phyloP scores from a whole-genome alignment of 2,329 filamentous ascomycete genomes.

The Trichophyton simii region DNA sequence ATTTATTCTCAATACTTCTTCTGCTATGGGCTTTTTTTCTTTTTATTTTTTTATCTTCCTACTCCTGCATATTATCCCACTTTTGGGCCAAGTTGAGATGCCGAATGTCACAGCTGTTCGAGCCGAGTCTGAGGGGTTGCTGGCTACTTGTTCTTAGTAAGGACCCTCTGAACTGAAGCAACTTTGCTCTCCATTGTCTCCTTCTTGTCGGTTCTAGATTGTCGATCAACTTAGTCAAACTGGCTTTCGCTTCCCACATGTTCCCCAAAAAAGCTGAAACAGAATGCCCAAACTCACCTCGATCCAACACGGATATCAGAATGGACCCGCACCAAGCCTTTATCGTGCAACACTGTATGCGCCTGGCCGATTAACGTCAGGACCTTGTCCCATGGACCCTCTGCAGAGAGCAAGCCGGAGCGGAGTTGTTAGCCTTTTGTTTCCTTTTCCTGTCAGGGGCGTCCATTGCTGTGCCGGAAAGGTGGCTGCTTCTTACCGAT shows the following conservation, averaged over 20 bases:
- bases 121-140: background rate
- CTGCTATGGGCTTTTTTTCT: too few species aligned
- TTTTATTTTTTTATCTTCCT: background rate
- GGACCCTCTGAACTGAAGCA: constrained; percentile 42
- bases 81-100: background rate
- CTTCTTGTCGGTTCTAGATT: constrained; percentile 63
- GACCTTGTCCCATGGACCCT: constrained; percentile 83
- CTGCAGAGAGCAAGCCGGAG: constrained; percentile 34
- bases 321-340: constrained; percentile 72
- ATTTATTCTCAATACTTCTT: background rate
- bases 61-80: background rate
- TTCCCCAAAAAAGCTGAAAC: constrained; percentile 2
- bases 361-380: constrained; percentile 78
- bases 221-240: background rate
- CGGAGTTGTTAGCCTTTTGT: background rate
- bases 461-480: background rate
- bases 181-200: constrained; percentile 76
- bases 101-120: background rate
- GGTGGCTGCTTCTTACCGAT: constrained; percentile 51
- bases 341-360: constrained; percentile 61
- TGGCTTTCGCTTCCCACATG: background rate
- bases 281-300: constrained; percentile 39
- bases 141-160: constrained; percentile 24
- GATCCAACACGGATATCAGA: constrained; percentile 77
- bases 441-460: background rate